These are phyloP conservation scores for Xylaria grammica DNA, from an alignment of 495 filamentous ascomycete genomes.

Conservation along the genomic window DNA sequence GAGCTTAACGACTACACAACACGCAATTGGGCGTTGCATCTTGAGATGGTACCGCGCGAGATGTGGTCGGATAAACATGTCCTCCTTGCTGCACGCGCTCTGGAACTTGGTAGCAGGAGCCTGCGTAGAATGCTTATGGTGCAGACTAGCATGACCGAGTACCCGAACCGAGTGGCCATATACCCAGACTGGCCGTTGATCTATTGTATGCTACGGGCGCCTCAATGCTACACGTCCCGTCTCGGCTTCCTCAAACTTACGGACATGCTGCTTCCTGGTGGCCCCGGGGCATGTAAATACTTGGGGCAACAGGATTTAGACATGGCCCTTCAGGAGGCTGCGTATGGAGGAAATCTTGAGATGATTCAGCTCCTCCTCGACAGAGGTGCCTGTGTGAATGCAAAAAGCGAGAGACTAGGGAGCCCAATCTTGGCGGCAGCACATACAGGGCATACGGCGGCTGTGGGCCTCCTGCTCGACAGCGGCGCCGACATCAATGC, in stretches of 20 bases:
- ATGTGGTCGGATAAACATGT: not conserved
- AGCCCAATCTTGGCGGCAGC: not conserved
- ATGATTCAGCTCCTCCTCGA: conserved; percentile 33
- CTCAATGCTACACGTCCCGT: conserved; percentile 23
- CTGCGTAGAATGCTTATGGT: not conserved
- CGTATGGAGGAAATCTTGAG: conserved; percentile 9
- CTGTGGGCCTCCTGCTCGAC: conserved; percentile 30
- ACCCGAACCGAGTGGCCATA: not conserved
- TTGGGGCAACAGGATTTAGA: conserved; percentile 18
- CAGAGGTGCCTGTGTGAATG: conserved; percentile 36
- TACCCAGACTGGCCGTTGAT: too few relatives aligned
- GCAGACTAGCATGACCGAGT: too few relatives aligned
- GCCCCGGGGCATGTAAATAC: not conserved
- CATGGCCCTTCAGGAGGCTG: conserved; percentile 33
- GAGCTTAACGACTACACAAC: not conserved
- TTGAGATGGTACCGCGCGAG: conserved; percentile 17
- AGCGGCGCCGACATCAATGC: conserved; percentile 29
- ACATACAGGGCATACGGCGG: conserved; percentile 23
- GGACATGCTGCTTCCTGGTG: conserved; percentile 22
- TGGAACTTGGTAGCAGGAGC: conserved; percentile 5
- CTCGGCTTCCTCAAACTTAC: conserved; percentile 1
- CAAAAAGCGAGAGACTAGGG: not conserved
- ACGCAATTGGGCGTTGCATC: not conserved
- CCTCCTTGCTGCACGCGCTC: conserved; percentile 1
- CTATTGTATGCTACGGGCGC: not conserved